Base-by-base conservation (phyloP, 306 rosid genomes). In the Sicyos edulis region DNA sequence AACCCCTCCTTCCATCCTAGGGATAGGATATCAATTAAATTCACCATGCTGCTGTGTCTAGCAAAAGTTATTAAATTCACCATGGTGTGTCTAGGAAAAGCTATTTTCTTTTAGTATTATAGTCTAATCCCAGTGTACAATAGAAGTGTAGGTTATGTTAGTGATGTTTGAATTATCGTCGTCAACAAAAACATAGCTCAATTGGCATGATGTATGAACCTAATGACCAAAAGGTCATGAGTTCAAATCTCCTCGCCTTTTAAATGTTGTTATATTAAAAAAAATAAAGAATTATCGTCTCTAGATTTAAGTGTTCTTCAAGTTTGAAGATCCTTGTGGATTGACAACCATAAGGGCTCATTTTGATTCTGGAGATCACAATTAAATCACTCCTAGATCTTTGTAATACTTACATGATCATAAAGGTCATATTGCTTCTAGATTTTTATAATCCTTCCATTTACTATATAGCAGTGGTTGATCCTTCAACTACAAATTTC, bases 371-470 rank as follows among this genome's bases (percentile, higher is more conserved):
- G 34, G 72, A 21, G 72, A 49, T 44, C 7, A 67, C 54, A 16
- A 13, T 34, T 44, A 32, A 61, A 61, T 61, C 8, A 14, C 68
- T 8, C 34, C 68, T 32, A 15, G 68, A 34, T 62, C 51, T 37
- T 62, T 62, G 42, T 24, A 34, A 34, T 62, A 12, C 6, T 62
- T 40, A 24, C 70, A 63, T 63, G 70, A 40, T 8, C 70, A 17
- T 32, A n/a, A 63, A 63, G 70, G 51, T 37, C 70, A 63, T 7
- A 9, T 63, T 63, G 70, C 70, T 63, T 63, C 24, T 37, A 63
- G 70, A 37, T 17, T 24, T 63, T 17, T 37, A 37, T 63, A 3
- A 37, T 16, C 51, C 51, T 63, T 63, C 26, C 29, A 63, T 37
- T 22, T n/a, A 40, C 16, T n/a, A 9, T 62, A 61, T 62, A n/a